phyloP scores from a whole-genome alignment of 108 stramenopile genomes.

The Fistulifera pelliculosa region DNA sequence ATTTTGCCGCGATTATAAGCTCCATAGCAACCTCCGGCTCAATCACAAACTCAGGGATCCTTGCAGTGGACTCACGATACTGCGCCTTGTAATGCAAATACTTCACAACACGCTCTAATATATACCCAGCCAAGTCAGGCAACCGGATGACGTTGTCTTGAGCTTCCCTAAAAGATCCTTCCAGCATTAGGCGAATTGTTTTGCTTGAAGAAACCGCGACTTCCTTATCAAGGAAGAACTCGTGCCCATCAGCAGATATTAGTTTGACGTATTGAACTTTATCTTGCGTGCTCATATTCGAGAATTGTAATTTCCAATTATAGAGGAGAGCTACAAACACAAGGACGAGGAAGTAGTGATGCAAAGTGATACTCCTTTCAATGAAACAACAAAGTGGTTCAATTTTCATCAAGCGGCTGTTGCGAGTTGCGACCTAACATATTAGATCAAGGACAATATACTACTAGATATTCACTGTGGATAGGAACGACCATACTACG shows the following conservation, averaged over 20 bases:
- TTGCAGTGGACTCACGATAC: slow-evolving; percentile 37
- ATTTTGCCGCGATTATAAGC: slow-evolving; percentile 76
- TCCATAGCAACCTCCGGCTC: slow-evolving; percentile 82
- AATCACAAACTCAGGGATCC: slow-evolving; percentile 78
- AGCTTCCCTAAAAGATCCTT: slow-evolving; percentile 70
- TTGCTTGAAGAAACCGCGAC: slow-evolving; percentile 34
- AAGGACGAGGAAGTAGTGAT: too few species aligned
- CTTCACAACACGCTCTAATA: slow-evolving; percentile 69
- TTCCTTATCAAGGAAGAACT: slow-evolving; percentile 39
- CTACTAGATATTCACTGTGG: too few species aligned
- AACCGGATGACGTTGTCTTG: slow-evolving; percentile 75
- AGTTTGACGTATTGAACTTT: slow-evolving; percentile 56
- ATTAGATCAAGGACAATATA: too few species aligned
- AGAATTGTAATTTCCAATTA: too few species aligned
- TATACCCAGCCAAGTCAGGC: slow-evolving; percentile 59
- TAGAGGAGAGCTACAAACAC: too few species aligned
- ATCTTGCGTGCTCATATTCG: slow-evolving; percentile 18
- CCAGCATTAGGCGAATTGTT: slow-evolving; percentile 74
- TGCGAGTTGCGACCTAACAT: too few species aligned
- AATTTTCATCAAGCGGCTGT: too few species aligned
- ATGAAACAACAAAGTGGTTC: too few species aligned
- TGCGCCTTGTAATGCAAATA: slow-evolving; percentile 79
- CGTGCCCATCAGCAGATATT: slow-evolving; percentile 66
- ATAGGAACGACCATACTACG: slow-evolving; percentile 34
- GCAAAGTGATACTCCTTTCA: too few species aligned